phyloP scores from a whole-genome alignment of 805 yeast species.

The Kluyveromyces starmeri region DNA sequence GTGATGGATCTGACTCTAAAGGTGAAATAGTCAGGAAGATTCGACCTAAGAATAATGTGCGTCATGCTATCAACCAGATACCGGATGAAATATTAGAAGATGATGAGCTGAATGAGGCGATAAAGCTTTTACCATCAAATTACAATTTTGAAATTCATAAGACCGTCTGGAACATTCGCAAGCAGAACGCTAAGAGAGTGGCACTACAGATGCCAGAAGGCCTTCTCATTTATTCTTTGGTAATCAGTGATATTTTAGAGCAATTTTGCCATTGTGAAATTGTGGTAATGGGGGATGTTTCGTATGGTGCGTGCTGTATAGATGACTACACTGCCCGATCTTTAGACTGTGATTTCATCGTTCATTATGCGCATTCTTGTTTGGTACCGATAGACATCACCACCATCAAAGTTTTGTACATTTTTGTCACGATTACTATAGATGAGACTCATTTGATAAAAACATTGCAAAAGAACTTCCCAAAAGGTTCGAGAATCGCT shows the following conservation, averaged over 20 bases:
- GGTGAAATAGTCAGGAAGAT: conserved; percentile 22
- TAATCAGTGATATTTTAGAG: conserved; percentile 85
- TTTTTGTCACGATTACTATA: conserved; percentile 87
- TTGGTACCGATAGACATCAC: conserved; percentile 92
- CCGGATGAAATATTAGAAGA: conserved; percentile 81
- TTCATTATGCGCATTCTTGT: conserved; percentile 97
- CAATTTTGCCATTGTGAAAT: conserved; percentile 85
- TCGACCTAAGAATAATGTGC: conserved; percentile 31
- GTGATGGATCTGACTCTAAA: conserved; percentile 24
- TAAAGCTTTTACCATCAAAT: conserved; percentile 73
- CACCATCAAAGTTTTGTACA: conserved; percentile 81
- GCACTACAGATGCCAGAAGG: conserved; percentile 99
- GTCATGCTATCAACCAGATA: conserved; percentile 71
- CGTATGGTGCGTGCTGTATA: conserved; percentile 97
- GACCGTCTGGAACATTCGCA: conserved; percentile 85
- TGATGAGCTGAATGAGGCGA: conserved; percentile 74
- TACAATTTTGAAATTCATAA: conserved; percentile 95
- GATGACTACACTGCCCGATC: conserved; percentile 94
- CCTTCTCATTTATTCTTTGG: conserved; percentile 72
- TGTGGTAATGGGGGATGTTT: conserved; percentile 95
- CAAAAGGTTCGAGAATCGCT: conserved; percentile 58
- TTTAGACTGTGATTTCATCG: conserved; percentile 85
- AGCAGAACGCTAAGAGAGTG: conserved; percentile 67
- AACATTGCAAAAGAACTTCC: conserved; percentile 66
- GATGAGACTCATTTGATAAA: conserved; percentile 75